These are phyloP conservation scores for Salix arbutifolia DNA, from an alignment of 345 rosid genomes.

Conservation along the genomic window DNA sequence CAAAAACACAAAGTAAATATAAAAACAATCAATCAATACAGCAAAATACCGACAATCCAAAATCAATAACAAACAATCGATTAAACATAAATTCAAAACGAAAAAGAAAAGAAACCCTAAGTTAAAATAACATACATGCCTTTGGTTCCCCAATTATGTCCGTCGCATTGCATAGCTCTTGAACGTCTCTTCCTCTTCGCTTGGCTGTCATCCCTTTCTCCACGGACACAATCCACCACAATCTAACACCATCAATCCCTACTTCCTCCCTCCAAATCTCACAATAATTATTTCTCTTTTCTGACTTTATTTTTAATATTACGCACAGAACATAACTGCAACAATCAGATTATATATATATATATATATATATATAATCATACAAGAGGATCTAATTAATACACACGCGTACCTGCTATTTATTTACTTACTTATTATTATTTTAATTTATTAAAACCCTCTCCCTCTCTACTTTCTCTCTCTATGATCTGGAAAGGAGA, in stretches of 20 bases:
- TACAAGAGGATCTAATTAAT: conserved; percentile 11
- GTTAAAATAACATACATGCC: conserved; percentile 31
- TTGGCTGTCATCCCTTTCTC: conserved; percentile 30
- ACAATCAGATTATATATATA: conserved; percentile 14
- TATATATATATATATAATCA: not conserved
- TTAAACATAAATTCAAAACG: not conserved
- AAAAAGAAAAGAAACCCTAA: conserved; percentile 27
- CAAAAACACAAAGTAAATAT: not conserved
- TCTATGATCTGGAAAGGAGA: conserved; percentile 24
- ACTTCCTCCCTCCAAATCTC: conserved; percentile 4
- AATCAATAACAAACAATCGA: not conserved
- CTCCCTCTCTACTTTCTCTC: not conserved
- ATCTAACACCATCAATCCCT: conserved; percentile 27
- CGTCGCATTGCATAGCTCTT: conserved; percentile 34
- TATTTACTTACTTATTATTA: not conserved
- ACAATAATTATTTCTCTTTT: conserved; percentile 1
- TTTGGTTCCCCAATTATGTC: conserved; percentile 38
- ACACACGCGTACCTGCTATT: conserved; percentile 1
- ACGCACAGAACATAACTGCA: conserved; percentile 10
- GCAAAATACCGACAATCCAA: not conserved
- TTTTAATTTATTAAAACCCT: not conserved
- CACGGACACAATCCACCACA: conserved; percentile 23
- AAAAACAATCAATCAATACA: not conserved
- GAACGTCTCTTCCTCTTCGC: conserved; percentile 32
- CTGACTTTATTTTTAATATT: not conserved